Conservation (phyloP, 2,329 filamentous ascomycete species). For the Penicillium carneum region DNA sequence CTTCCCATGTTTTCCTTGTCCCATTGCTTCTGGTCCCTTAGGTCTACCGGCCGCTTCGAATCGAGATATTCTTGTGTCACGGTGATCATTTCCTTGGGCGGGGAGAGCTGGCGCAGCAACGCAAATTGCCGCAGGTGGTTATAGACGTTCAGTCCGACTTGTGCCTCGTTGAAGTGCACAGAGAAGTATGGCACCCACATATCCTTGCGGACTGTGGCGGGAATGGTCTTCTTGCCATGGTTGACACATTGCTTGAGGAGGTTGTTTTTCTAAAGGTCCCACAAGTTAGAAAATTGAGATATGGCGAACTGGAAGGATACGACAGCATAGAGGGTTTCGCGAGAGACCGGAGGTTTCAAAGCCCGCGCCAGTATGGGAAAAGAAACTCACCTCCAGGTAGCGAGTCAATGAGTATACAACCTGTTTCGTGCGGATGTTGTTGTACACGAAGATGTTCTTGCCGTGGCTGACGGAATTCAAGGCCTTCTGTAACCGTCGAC, state of each 20-base stretch:
- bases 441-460: constrained; percentile 68
- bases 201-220: constrained; percentile 65
- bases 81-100: constrained; percentile 53
- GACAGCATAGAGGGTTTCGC: not conserved
- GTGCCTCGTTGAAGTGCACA: constrained; percentile 61
- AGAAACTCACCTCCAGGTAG: constrained; percentile 59
- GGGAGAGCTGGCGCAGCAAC: constrained; percentile 64
- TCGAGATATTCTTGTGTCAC: constrained; percentile 54
- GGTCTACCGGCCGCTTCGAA: constrained; percentile 49
- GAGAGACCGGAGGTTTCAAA: not conserved
- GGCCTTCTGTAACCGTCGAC: constrained; percentile 53
- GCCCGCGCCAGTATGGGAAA: not conserved
- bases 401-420: constrained; percentile 68
- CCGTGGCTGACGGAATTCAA: constrained; percentile 60
- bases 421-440: constrained; percentile 68
- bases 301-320: not conserved
- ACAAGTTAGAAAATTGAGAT: constrained; percentile 20
- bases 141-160: constrained; percentile 63
- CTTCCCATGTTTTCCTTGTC: constrained; percentile 51
- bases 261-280: constrained; percentile 55
- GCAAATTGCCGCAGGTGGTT: constrained; percentile 67
- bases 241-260: constrained; percentile 66
- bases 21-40: constrained; percentile 51
- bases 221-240: constrained; percentile 69
- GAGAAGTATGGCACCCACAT: constrained; percentile 68